Evolutionary conservation across 75 land plant species (phyloP).

Genomic region (Ceratopteris richardii): DNA sequence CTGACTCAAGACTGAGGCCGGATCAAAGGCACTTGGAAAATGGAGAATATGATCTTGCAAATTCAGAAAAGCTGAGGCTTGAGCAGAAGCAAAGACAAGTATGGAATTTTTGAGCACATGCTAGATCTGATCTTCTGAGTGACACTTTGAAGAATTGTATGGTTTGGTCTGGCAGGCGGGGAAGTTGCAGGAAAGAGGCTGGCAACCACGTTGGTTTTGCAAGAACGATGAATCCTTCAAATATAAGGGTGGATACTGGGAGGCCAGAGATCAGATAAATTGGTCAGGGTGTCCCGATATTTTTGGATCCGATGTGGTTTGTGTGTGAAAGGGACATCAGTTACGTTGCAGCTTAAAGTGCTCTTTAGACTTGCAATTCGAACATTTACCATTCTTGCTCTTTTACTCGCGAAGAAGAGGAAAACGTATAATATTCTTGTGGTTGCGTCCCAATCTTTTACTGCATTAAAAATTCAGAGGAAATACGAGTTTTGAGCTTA

Average conservation of each 20-base stretch:
- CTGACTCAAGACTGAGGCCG: slow-evolving; percentile 85
- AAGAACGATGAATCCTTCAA: slow-evolving; percentile 60
- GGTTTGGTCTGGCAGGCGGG: slow-evolving; percentile 39
- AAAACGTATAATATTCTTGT: no score
- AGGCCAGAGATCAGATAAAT: slow-evolving; percentile 52
- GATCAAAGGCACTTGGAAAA: slow-evolving; percentile 87
- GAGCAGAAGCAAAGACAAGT: slow-evolving; percentile 88
- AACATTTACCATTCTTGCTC: no score
- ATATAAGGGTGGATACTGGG: slow-evolving; percentile 86
- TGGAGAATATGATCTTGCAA: slow-evolving; percentile 82
- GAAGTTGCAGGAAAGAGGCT: slow-evolving; percentile 82
- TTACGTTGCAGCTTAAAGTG: no score
- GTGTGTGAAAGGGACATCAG: slow-evolving; percentile 2
- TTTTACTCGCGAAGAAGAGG: no score
- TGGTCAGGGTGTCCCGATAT: slow-evolving; percentile 77
- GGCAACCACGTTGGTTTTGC: slow-evolving; percentile 89
- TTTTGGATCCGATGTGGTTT: slow-evolving; percentile 30
- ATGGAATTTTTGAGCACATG: no score
- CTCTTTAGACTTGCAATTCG: no score
- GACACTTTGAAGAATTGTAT: background rate
- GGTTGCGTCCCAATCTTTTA: no score
- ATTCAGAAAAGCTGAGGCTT: slow-evolving; percentile 69
- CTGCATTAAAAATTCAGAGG: no score
- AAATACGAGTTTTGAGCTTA: no score
- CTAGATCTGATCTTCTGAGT: background rate